Evolutionary conservation across 1,284 basidiomycete genomes (phyloP).

Genomic region (Naganishia liquefaciens): DNA sequence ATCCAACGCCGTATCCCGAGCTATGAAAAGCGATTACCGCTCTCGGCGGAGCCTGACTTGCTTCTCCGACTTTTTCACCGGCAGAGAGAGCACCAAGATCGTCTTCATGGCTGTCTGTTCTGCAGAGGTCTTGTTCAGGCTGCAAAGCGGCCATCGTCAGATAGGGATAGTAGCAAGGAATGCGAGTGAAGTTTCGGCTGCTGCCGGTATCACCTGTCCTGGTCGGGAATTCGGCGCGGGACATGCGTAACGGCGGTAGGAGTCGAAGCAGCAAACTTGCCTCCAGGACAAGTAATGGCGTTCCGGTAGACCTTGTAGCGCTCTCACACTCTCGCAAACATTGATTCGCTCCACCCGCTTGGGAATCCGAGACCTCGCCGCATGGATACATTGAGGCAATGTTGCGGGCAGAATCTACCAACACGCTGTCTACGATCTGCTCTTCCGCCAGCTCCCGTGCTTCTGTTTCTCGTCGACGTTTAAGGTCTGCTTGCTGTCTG

Average conservation of each 20-base stretch:
- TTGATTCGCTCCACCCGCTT: not conserved
- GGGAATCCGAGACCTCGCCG: not conserved
- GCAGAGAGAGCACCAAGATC: not conserved
- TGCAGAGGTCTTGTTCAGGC: not conserved
- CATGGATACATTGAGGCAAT: not conserved
- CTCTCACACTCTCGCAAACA: not conserved
- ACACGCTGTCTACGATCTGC: not conserved
- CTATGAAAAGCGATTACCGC: constrained; percentile 16
- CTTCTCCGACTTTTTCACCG: not conserved
- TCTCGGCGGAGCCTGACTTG: not conserved
- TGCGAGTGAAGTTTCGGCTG: not conserved
- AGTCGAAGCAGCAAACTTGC: constrained; percentile 6
- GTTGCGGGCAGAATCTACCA: not conserved
- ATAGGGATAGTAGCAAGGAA: constrained; percentile 15
- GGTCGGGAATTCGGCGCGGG: not conserved
- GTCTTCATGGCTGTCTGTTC: not conserved
- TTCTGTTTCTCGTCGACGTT: not conserved
- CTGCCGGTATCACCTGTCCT: not conserved
- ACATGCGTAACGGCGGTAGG: constrained; percentile 2
- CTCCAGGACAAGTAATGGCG: not conserved
- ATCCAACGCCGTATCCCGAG: constrained; percentile 17
- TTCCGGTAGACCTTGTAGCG: not conserved
- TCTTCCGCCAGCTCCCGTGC: not conserved
- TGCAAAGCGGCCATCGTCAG: not conserved
- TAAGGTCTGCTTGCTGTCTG: not conserved